Evolutionary conservation across 2,329 filamentous ascomycete genomes (phyloP).

Genomic region (Chrysoporthe puriensis): DNA sequence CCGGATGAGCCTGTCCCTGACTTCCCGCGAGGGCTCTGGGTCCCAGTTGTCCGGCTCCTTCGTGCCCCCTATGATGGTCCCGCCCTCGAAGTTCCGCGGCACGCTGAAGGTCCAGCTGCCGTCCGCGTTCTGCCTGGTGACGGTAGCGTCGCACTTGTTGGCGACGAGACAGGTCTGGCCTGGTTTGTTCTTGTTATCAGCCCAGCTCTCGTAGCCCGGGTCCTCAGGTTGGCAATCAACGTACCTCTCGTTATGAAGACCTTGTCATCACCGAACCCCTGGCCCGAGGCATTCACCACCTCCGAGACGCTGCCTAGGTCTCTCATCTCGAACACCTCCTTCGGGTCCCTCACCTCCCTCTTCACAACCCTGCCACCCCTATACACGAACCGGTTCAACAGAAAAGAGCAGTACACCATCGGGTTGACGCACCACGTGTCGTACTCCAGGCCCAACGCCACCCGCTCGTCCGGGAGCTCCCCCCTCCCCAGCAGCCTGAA

Average conservation of each 20-base stretch:
- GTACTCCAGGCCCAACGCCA: conserved; percentile 54
- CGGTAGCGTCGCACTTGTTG: conserved; percentile 42
- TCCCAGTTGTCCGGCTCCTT: conserved; percentile 64
- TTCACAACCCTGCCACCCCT: conserved; percentile 42
- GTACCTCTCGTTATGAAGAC: conserved; percentile 51
- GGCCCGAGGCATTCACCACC: conserved; percentile 52
- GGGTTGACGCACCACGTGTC: conserved; percentile 59
- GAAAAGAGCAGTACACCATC: conserved; percentile 55
- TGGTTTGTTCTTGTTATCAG: conserved; percentile 22
- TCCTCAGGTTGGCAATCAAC: too few species aligned
- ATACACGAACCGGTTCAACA: conserved; percentile 47
- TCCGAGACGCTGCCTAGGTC: conserved; percentile 36
- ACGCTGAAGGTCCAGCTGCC: conserved; percentile 67
- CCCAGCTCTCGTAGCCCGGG: too few species aligned
- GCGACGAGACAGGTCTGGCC: conserved; percentile 53
- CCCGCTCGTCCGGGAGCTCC: conserved; percentile 46
- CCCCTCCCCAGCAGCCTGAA: conserved; percentile 42
- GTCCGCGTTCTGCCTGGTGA: conserved; percentile 66
- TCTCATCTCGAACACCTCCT: conserved; percentile 44
- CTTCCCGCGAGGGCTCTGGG: conserved; percentile 49
- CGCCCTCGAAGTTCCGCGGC: conserved; percentile 63
- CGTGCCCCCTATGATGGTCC: conserved; percentile 68
- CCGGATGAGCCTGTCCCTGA: conserved; percentile 50
- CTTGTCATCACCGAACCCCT: conserved; percentile 46
- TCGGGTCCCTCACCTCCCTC: conserved; percentile 41